These are phyloP conservation scores for Flaveria trinervia DNA, from an alignment of 129 eudicot species.

Conservation along the genomic window DNA sequence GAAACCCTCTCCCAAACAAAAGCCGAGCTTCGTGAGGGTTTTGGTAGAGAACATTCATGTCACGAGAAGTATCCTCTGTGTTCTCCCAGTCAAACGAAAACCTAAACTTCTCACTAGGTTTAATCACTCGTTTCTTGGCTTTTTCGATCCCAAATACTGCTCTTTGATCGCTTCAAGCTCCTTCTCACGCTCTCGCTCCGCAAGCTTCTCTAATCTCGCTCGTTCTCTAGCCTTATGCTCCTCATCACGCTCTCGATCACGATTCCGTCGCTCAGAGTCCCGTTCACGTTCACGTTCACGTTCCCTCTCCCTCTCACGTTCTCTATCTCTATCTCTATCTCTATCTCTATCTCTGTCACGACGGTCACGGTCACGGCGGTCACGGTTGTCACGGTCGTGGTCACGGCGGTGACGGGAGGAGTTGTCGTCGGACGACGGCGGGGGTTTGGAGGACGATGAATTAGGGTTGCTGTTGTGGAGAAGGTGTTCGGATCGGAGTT, in stretches of 20 bases:
- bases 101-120: constrained; percentile 65
- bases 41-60: constrained; percentile 55
- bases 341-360: constrained; percentile 42
- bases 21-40: constrained; percentile 62
- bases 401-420: constrained; percentile 36
- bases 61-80: constrained; percentile 61
- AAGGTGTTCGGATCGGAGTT: constrained; percentile 33
- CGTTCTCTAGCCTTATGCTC: constrained; percentile 47
- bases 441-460: constrained; percentile 34
- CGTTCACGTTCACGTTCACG: constrained; percentile 49
- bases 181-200: constrained; percentile 54
- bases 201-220: constrained; percentile 42
- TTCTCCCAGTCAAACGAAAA: constrained; percentile 70
- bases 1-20: constrained; percentile 60
- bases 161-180: constrained; percentile 60
- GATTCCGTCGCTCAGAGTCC: constrained; percentile 43
- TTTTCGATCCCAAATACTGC: constrained; percentile 55
- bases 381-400: constrained; percentile 37
- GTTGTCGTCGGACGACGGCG: constrained; percentile 30
- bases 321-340: constrained; percentile 44
- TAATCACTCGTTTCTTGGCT: constrained; percentile 58
- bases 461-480: constrained; percentile 19
- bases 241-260: constrained; percentile 52
- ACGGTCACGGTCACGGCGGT: constrained; percentile 45
- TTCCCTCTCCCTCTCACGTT: constrained; percentile 44